Evolutionary conservation across 176 grass and related monocot species (phyloP), one percentile per base, ranked within the genome.

Genomic region (Cocos nucifera): DNA sequence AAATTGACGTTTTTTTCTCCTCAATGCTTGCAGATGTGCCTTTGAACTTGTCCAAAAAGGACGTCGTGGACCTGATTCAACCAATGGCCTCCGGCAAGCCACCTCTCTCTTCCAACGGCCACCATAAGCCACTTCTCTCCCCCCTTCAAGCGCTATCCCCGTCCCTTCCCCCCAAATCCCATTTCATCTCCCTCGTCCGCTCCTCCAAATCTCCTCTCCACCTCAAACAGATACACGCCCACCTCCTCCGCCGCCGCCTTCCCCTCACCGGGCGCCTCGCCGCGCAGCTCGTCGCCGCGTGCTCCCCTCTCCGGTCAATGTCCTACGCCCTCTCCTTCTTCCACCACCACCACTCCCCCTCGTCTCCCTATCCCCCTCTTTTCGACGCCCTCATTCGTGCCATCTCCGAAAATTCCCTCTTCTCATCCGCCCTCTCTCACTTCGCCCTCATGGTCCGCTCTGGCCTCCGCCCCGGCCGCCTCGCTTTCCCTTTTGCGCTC

Each of bases 371-470:
- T 8, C 57, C 69, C 51, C 44, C 56, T n/a, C 39, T 59, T 21
- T 57, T 71, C 21, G 56, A 71, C 22, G 49, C 63, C 49, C 23
- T 65, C 21, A 23, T 65, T 22, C 69, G 20, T 9, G 56, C 19
- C 69, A 57, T 59, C 23, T 51, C 56, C 56, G 21, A 52, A 21
- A 28, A 57, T 19, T 53, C 48, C 66, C 53, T 20, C 54, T 28
- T 69, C 44, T 22, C 35, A 32, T 5, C 5, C 19, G 28, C 20
- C 20, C 39, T 22, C 20, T 14, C 69, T 35, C 69, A 57, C 22
- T 57, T 71, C 57, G 56, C 23, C 17, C 69, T 71, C 44, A 48
- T 57, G 21, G 56, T 22, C 20, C 62, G 69, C 69, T 60, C 56
- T 9, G 54, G 44, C 39, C 8, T 60, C 56, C 48, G 17, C 17